Base-by-base conservation (phyloP, 2,329 filamentous ascomycete genomes). In the Botryotinia convoluta region DNA sequence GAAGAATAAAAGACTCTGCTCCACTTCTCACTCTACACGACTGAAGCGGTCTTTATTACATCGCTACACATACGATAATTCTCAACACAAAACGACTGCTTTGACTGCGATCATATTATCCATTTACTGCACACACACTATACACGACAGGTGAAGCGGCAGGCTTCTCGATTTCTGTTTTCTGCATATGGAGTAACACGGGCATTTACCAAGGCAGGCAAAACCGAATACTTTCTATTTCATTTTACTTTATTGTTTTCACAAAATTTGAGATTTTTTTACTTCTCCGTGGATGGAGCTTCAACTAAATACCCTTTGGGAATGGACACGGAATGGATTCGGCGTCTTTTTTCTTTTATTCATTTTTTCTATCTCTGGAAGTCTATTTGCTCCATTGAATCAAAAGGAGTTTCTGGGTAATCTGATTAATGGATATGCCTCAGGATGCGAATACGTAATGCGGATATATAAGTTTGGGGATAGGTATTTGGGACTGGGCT, bases 1-100 rank as follows among this genome's bases (percentile, higher is more conserved):
- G 76, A 79, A 62, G 73, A 70, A 59, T 72, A 22, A 69, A 67
- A 32, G 54, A 3, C 18, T 54, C 9, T 22, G 16, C 14, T 26
- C 18, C 54, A 7, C 26, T 42, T 29, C 18, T 69, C 22, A 10
- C 20, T 42, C 20, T 26, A 69, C 45, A 26, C 35, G n/a, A 57
- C 48, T 57, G 65, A 9, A 14, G 22, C 39, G 18, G 35, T 18
- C 51, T 39, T 51, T 14, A 57, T n/a, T 35, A 22, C 4, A n/a
- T n/a, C 60, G 26, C 35, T 5, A 32, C 65, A 22, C 45, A 57
- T 9, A 16, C 26, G 54, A 57, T 7, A 42, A 42, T 57, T 18
- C 18, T 42, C 48, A 9, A 29, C 18, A 35, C 20, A 26, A 29
- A 48, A 42, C 1, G 48, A 37, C 65, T 16, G 35, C 14, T 68